A percentile compares a stretch with the other conserved stretches of the same genome.
Conservation (phyloP, 2,329 filamentous ascomycete genomes). For the Drechslera avenae region DNA sequence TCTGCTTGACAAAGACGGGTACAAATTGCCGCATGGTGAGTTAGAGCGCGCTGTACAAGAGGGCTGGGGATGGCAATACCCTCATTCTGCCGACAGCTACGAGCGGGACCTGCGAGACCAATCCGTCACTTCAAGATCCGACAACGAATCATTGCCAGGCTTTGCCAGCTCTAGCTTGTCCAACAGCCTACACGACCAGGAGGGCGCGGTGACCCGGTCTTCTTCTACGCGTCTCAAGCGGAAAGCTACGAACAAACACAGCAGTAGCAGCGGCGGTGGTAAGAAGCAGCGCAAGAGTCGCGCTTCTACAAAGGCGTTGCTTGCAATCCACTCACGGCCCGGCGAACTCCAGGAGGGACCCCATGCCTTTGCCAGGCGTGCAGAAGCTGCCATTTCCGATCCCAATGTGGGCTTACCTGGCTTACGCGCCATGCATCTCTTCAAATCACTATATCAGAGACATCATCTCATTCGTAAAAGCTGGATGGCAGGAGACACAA, state of each 20-base stretch:
- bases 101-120: constrained; percentile 79
- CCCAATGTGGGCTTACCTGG: constrained; percentile 78
- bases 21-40: constrained; percentile 77
- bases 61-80: constrained; percentile 98
- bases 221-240: constrained; percentile 47
- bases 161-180: constrained; percentile 31
- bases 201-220: constrained; percentile 38
- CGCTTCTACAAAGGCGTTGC: constrained; percentile 49
- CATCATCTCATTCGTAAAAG: constrained; percentile 88
- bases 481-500: constrained; percentile 84
- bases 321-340: constrained; percentile 54
- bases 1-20: constrained; percentile 83
- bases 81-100: constrained; percentile 72
- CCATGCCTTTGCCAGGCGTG: constrained; percentile 82
- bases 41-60: constrained; percentile 83
- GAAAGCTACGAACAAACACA: constrained; percentile 44
- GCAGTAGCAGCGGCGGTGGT: constrained; percentile 49
- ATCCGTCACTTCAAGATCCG: constrained; percentile 40
- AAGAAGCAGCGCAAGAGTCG: constrained; percentile 63
- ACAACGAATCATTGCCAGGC: constrained; percentile 44
- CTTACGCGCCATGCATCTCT: constrained; percentile 84
- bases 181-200: constrained; percentile 25
- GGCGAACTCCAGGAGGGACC: constrained; percentile 73
- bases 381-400: constrained; percentile 80
- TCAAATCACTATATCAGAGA: constrained; percentile 93